Conservation (phyloP, 2,329 filamentous ascomycete species). For the Xylariales sp. region DNA sequence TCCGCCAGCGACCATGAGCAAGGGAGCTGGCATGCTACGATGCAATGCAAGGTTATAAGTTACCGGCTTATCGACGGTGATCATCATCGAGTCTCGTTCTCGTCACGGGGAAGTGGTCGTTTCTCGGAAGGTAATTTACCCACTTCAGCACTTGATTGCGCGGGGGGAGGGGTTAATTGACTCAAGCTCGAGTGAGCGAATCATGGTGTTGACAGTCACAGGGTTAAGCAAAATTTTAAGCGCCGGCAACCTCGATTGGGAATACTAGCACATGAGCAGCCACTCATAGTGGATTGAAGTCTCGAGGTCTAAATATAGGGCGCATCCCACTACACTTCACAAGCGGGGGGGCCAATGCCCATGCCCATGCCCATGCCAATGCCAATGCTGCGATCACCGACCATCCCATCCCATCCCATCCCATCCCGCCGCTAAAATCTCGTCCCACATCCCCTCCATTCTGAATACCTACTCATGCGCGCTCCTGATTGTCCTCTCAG, state of each 20-base stretch:
- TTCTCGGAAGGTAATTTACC: conserved; percentile 8
- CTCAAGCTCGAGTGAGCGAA: background rate
- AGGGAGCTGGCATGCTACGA: no score
- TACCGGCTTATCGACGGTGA: no score
- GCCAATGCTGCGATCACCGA: background rate
- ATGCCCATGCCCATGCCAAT: background rate
- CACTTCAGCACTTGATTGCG: background rate
- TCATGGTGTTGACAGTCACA: background rate
- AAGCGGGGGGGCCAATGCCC: background rate
- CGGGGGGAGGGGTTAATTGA: background rate
- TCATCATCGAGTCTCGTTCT: background rate
- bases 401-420: no score
- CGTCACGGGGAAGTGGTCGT: background rate
- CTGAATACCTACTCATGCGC: no score
- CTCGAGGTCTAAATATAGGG: conserved; percentile 8
- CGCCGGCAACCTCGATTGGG: conserved; percentile 1
- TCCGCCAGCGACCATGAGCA: no score
- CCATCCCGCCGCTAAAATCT: no score
- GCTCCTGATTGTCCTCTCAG: no score
- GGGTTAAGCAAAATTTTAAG: conserved; percentile 1
- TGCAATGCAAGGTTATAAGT: background rate
- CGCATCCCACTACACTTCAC: conserved; percentile 2
- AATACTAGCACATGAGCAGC: background rate
- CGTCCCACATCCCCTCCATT: no score
- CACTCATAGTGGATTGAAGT: background rate